Base-by-base conservation (phyloP, 2,329 filamentous ascomycete genomes). In the Bipolaris oryzae region DNA sequence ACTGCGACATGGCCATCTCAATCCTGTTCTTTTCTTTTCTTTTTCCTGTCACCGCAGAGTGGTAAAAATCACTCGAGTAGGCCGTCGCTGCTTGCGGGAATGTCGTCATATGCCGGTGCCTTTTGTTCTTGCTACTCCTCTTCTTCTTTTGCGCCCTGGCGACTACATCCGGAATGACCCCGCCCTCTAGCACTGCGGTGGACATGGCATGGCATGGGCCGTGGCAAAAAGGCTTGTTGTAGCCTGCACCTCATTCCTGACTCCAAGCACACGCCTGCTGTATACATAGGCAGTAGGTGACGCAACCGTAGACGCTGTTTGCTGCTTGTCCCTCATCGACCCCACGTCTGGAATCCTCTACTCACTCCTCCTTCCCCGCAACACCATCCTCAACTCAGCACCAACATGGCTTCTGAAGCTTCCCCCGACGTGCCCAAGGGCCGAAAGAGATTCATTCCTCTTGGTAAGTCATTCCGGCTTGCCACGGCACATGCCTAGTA, bases 361-460 rank as follows among this genome's bases (percentile, higher is more conserved):
- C 44, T 46, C 52, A 25, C 28, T 18, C 37, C 49, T 46, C 33
- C 39, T 55, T 42, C 53, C 56, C 60, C 55, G 55, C 60, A 61
- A 54, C 57, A 53, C 53, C 53, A 61, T 49, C 39, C 6, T 25
- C 20, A n/a, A 35, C 55, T 37, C 35, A 57, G 38, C 39, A 53
- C 15, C 54, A 64, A 34, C 47, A 76, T 76, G 73, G 65, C 71
- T 7, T 61, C 61, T 1, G 66, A 68, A 37, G 57, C 69, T 18
- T 69, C 66, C 18, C 69, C 73, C 23, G 72, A 74, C 60, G 63
- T 68, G 15, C 73, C 73, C n/a, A 61, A 55, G 11, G 66, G 58
- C 48, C 62, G 57, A 58, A 77, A 76, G 67, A 67, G 71, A 55
- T 77, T 77, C 61, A 64, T 77, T 50, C 75, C 75, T 58, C 68